phyloP scores from a whole-genome alignment of 257 asterid genomes.

The Solanum pimpinellifolium region DNA sequence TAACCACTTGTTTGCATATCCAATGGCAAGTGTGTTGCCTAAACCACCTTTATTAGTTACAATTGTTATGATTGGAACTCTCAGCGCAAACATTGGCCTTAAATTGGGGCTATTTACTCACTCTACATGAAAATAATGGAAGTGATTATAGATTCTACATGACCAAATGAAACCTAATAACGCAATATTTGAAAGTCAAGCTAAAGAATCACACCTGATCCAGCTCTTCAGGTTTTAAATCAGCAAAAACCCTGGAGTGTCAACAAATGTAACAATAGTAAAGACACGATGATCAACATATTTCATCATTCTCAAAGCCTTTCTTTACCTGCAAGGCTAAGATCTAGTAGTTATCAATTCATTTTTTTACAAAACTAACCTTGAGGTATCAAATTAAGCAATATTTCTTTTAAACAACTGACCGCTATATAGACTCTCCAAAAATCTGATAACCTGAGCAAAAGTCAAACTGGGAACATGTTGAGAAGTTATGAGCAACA shows the following conservation, averaged over 20 bases:
- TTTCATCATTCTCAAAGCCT: constrained; percentile 76
- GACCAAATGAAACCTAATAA: neutral
- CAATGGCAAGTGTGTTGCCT: constrained; percentile 15
- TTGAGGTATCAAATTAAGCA: neutral
- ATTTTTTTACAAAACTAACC: neutral
- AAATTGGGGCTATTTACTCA: constrained; percentile 79
- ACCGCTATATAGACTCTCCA: neutral
- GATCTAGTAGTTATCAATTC: neutral
- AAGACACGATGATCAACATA: constrained; percentile 47
- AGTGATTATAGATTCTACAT: neutral
- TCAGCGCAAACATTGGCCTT: constrained; percentile 94
- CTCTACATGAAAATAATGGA: constrained; percentile 38
- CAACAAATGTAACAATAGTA: constrained; percentile 37
- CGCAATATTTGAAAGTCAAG: neutral
- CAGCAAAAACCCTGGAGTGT: constrained; percentile 40
- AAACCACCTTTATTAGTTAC: constrained; percentile 97
- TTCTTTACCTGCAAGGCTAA: constrained; percentile 49
- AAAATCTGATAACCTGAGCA: neutral
- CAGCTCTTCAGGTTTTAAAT: constrained; percentile 71
- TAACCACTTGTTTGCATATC: no score
- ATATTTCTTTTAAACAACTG: neutral
- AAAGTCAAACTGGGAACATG: neutral
- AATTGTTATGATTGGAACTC: constrained; percentile 73
- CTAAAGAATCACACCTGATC: constrained; percentile 45
- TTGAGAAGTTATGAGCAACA: neutral